Evolutionary conservation across 2,329 filamentous ascomycete species (phyloP).

Genomic region (Ceratocystis albifundus): DNA sequence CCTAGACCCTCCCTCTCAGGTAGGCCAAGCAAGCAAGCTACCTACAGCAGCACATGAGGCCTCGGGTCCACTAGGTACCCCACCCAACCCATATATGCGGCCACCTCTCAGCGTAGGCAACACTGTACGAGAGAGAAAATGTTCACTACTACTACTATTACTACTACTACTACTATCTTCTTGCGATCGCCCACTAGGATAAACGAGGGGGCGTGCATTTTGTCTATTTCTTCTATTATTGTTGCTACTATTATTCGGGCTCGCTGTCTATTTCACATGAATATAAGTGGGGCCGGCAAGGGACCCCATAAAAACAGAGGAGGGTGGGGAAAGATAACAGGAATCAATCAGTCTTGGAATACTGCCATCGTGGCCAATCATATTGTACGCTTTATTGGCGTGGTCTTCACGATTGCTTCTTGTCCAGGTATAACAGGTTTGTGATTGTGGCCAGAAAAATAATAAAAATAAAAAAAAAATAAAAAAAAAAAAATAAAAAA

Average conservation of each 20-base stretch:
- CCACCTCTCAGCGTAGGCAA: too few species aligned
- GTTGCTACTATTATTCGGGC: too few species aligned
- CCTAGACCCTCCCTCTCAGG: too few species aligned
- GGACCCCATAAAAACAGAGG: neutral
- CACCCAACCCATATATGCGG: too few species aligned
- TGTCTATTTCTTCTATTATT: neutral
- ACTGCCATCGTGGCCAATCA: neutral
- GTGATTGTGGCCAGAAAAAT: too few species aligned
- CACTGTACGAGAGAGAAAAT: neutral
- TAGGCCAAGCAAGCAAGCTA: too few species aligned
- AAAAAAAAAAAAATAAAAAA: too few species aligned
- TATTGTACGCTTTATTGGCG: neutral
- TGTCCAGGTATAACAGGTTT: too few species aligned
- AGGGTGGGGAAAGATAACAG: neutral
- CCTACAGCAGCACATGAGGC: too few species aligned
- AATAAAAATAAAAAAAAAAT: too few species aligned
- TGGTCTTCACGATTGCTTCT: neutral
- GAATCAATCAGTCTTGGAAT: too few species aligned
- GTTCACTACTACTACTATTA: neutral
- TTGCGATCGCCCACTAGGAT: constrained; percentile 2
- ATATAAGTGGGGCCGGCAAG: neutral
- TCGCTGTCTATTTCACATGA: neutral
- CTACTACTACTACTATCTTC: neutral
- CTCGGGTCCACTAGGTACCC: too few species aligned
- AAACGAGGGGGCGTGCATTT: neutral